A percentile compares a stretch with the other conserved stretches of the same genome.
phyloP scores from a whole-genome alignment of 1,139 yeast genomes.

The Kodamaea ohmeri region DNA sequence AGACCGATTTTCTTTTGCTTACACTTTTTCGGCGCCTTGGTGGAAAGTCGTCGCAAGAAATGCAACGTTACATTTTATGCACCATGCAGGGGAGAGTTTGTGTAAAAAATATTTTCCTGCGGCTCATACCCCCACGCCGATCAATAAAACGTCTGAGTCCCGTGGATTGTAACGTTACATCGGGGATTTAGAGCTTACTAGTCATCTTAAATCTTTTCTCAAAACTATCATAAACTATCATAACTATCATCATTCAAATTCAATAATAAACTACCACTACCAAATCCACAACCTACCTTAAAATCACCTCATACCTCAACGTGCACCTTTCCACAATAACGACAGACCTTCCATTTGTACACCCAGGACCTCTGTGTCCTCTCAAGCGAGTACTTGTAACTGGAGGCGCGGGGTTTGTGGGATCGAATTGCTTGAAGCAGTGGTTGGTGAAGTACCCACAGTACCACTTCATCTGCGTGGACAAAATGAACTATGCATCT shows the following conservation, averaged over 20 bases:
- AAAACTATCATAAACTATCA: not conserved
- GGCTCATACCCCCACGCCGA: not conserved
- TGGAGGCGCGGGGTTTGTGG: slow-evolving; percentile 6
- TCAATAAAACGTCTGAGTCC: not conserved
- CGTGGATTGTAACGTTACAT: slow-evolving; percentile 2
- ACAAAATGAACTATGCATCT: slow-evolving; percentile 4
- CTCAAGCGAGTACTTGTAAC: slow-evolving; percentile 1
- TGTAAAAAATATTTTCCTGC: too few relatives aligned
- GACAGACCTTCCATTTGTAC: too few relatives aligned
- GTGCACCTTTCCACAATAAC: too few relatives aligned
- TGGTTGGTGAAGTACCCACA: slow-evolving; percentile 2
- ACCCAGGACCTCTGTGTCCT: not conserved
- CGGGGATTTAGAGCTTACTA: not conserved
- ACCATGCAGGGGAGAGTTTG: too few relatives aligned
- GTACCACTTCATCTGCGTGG: slow-evolving; percentile 4
- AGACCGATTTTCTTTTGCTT: slow-evolving; percentile 2
- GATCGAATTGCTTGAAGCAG: slow-evolving; percentile 2
- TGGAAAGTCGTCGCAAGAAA: not conserved
- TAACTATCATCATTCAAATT: too few relatives aligned
- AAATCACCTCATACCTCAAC: too few relatives aligned
- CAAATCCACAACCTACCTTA: too few relatives aligned
- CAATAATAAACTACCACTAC: too few relatives aligned
- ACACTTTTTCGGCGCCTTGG: not conserved
- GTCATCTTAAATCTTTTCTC: not conserved
- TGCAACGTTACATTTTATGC: slow-evolving; percentile 17